phyloP scores from a whole-genome alignment of 2,329 filamentous ascomycete genomes.

The Clathrospora elynae region DNA sequence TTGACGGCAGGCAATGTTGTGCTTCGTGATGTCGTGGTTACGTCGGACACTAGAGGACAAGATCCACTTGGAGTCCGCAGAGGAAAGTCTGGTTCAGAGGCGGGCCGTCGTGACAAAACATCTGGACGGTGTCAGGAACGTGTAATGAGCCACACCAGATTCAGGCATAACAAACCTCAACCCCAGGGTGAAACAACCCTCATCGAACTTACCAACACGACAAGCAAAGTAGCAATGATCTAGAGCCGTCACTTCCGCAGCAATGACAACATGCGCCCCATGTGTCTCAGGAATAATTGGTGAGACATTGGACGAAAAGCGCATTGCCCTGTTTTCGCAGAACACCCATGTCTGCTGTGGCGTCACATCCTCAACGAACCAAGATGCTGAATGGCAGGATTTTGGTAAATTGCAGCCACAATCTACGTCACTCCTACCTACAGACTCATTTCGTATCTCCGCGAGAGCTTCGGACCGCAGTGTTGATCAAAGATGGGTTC shows the following conservation, averaged over 20 bases:
- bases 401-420: constrained; percentile 3
- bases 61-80: constrained; percentile 1
- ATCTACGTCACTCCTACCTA: constrained; percentile 16
- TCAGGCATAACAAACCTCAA: too few relatives aligned
- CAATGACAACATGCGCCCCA: constrained; percentile 3
- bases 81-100: background rate
- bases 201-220: too few relatives aligned
- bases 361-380: constrained; percentile 7
- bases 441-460: background rate
- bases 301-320: constrained; percentile 5
- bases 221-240: too few relatives aligned
- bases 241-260: background rate
- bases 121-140: constrained; percentile 5
- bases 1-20: background rate
- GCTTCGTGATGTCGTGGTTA: constrained; percentile 1
- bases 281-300: constrained; percentile 3
- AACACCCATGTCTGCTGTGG: constrained; percentile 10
- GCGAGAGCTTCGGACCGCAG: constrained; percentile 1
- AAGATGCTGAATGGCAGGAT: background rate
- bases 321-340: constrained; percentile 8
- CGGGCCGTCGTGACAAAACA: background rate
- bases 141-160: too few relatives aligned
- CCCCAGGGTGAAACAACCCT: too few relatives aligned
- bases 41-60: background rate
- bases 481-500: constrained; percentile 1